A percentile compares a stretch with the other conserved stretches of the same genome.
phyloP scores from a whole-genome alignment of 257 asterid species.

The Salvia hispanica region DNA sequence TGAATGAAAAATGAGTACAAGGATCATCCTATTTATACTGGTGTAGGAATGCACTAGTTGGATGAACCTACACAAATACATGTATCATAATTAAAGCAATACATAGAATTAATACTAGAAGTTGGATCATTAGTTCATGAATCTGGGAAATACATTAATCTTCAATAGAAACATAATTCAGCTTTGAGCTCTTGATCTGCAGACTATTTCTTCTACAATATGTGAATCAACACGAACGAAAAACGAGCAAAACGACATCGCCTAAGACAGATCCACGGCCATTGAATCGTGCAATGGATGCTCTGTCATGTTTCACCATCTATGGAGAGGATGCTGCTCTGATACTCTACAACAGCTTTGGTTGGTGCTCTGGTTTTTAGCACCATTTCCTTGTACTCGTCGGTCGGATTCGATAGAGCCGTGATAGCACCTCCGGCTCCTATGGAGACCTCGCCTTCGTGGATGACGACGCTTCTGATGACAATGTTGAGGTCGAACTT shows the following conservation, averaged over 20 bases:
- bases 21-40: no score
- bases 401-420: conserved; percentile 73
- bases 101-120: no score
- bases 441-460: conserved; percentile 74
- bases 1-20: no score
- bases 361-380: conserved; percentile 86
- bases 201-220: not conserved
- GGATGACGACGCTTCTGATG: conserved; percentile 72
- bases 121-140: no score
- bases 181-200: no score
- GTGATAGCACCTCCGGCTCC: conserved; percentile 99
- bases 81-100: no score
- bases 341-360: conserved; percentile 53
- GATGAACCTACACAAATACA: no score
- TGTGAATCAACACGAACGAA: not conserved
- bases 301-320: not conserved
- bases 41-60: no score
- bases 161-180: no score
- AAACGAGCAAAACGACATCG: not conserved
- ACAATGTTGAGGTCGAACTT: conserved; percentile 92
- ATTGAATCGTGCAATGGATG: not conserved
- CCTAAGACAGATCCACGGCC: not conserved
- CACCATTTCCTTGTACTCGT: conserved; percentile 91
- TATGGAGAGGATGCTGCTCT: conserved; percentile 15
- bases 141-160: no score